Conservation (phyloP, 148 eudicot genomes). For the Rhododendron ferrugineum region DNA sequence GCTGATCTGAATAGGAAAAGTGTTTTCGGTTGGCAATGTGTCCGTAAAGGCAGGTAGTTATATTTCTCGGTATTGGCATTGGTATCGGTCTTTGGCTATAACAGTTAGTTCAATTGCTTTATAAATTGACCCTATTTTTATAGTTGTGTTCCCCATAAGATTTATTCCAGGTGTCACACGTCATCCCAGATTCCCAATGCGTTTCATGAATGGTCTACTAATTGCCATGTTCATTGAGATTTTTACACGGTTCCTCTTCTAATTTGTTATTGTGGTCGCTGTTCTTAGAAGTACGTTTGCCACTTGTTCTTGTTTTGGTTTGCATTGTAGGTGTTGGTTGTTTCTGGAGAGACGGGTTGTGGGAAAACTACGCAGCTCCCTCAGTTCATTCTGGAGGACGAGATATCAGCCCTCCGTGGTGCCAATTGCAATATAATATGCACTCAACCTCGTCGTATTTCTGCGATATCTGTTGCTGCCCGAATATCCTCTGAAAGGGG, state of each 20-base stretch:
- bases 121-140: background rate
- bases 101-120: background rate
- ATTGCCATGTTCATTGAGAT: background rate
- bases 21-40: background rate
- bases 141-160: background rate
- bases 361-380: slow-evolving; percentile 98
- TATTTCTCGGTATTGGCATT: background rate
- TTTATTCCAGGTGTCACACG: background rate
- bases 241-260: background rate
- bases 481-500: slow-evolving; percentile 95
- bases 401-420: slow-evolving; percentile 74
- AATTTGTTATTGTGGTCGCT: background rate
- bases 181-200: background rate
- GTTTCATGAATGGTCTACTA: background rate
- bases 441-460: slow-evolving; percentile 98
- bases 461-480: slow-evolving; percentile 94
- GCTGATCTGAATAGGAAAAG: background rate
- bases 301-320: slow-evolving; percentile 5
- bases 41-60: background rate
- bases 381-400: slow-evolving; percentile 87
- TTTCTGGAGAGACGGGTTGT: slow-evolving; percentile 99
- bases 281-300: background rate
- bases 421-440: slow-evolving; percentile 80
- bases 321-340: slow-evolving; percentile 69
- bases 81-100: background rate